Evolutionary conservation across 768 basidiomycete genomes (phyloP), one percentile per base, ranked within the genome.

Genomic region (Boletus speciosus): DNA sequence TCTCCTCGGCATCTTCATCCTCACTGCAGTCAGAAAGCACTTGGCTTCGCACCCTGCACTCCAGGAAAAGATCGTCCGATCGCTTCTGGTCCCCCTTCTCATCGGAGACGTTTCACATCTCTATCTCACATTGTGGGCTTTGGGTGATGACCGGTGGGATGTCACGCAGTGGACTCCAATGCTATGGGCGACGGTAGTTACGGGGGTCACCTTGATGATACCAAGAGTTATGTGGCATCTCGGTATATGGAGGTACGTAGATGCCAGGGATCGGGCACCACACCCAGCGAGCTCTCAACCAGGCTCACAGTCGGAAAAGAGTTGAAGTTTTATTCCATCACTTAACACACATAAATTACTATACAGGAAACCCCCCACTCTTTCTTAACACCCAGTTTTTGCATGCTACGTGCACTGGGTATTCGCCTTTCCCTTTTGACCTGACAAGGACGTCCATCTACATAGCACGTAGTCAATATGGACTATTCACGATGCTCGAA

Each of bases 191-290:
- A 90, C 87, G 0, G 63, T 89, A 16, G 44, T 83, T 15, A 64
- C 86, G 12, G 88, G 88, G 0, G 59, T 88, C 35, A 79, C 79
- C 14, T 67, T 91, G 47, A 72, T 90, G 77, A 68, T 90, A 44
- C 88, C 89, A 11, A 78, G 89, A 25, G 64, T 86, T 19, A 78
- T 81, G 57, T 91, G 89, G 89, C 83, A 87, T 65, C 60, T 88
- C 46, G 89, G 89, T 9, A 73, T 90, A 49, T 87, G 85, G 53
- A 78, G 89, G 45, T 90, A 89, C 67, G 81, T 84, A 12, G 81
- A 90, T 63, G 70, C 71, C 27, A 77, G 88, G 55, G 88, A 90
- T 63, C 77, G 79, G 3, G 14, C 58, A 25, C 12, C 44, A 32
- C 5, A 14, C 10, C 6, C 46, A 6, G 47, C 27, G 19, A 41